These are phyloP conservation scores for Pseudogymnoascus sp. DNA, from an alignment of 2,329 filamentous ascomycete species.

Conservation along the genomic window DNA sequence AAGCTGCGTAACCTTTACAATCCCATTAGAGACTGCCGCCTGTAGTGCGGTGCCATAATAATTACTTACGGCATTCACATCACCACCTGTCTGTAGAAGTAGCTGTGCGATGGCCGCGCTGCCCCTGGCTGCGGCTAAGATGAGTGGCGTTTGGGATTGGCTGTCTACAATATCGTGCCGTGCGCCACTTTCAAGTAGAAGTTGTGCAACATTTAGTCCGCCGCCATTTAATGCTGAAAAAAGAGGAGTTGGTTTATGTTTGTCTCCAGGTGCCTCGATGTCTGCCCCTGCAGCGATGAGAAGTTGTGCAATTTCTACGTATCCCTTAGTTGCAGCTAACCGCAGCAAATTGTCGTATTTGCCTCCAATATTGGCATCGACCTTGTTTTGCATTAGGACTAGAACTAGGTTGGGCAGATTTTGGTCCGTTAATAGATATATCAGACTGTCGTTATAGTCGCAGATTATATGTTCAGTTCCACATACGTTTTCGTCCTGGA, in stretches of 20 bases:
- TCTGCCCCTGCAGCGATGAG: background rate
- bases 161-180: background rate
- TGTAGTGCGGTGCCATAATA: too few species aligned
- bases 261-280: background rate
- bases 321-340: background rate
- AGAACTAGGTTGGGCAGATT: background rate
- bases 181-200: background rate
- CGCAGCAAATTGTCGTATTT: background rate
- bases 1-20: too few species aligned
- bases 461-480: background rate
- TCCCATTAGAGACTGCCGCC: too few species aligned
- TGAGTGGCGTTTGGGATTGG: background rate
- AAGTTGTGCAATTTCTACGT: background rate
- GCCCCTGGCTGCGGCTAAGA: conserved; percentile 29
- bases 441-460: background rate
- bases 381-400: background rate
- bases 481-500: background rate
- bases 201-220: background rate
- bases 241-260: background rate
- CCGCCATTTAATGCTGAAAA: background rate
- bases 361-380: background rate
- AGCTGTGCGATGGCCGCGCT: conserved; percentile 29
- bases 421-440: background rate
- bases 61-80: conserved; percentile 11
- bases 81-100: conserved; percentile 25